Conservation (phyloP, 208 protist species). For the Polymyxa betae region DNA sequence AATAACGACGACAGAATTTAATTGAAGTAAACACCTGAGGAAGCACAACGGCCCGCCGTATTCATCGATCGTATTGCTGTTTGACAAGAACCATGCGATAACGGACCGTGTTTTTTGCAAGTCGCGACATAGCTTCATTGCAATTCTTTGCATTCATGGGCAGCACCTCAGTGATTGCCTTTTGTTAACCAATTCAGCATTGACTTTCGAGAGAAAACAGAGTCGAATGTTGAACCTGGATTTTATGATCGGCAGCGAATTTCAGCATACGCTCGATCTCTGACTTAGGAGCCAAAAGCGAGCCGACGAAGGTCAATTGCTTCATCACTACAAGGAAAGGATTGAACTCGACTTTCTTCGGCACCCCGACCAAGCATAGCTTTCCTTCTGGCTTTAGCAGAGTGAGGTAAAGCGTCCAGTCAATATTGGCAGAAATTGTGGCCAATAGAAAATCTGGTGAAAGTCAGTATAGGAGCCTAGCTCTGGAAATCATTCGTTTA, state of each 20-base stretch:
- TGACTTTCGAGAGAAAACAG: background rate
- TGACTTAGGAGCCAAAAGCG: background rate
- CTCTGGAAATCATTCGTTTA: no score
- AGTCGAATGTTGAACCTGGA: background rate
- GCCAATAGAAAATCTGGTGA: conserved; percentile 18
- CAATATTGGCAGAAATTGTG: background rate
- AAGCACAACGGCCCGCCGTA: no score
- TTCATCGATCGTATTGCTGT: no score
- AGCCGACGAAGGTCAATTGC: background rate
- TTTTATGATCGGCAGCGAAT: conserved; percentile 29
- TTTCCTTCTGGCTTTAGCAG: background rate
- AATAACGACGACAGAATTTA: no score
- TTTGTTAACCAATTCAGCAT: background rate
- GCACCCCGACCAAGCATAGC: conserved; percentile 17
- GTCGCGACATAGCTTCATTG: background rate
- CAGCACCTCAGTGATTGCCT: conserved; percentile 16
- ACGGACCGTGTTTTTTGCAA: background rate
- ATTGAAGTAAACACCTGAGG: no score
- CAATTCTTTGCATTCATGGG: conserved; percentile 43
- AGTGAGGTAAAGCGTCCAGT: conserved; percentile 21
- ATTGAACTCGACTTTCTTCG: background rate
- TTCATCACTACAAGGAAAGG: background rate
- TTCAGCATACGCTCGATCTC: conserved; percentile 10
- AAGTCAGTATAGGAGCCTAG: no score
- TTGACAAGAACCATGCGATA: conserved; percentile 47